Evolutionary conservation across 2,329 filamentous ascomycete species (phyloP), one percentile per base, ranked within the genome.

Genomic region (Fusarium brachygibbosum): DNA sequence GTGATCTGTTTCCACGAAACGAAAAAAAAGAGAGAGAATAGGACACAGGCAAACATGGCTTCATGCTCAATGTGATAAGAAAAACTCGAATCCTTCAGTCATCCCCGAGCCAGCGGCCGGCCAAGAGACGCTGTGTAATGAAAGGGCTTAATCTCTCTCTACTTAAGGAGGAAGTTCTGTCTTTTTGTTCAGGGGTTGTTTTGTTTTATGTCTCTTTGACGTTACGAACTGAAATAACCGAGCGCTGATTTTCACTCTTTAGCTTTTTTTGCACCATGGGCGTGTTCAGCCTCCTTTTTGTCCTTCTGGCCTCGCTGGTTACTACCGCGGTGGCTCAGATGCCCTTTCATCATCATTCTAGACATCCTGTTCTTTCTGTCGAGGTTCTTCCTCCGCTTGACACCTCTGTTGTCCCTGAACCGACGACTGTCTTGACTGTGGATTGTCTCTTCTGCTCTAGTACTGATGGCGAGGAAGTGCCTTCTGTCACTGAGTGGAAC

Each of bases 221-320:
- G 23, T 25, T 25, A 45, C 52, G 21, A 67, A 31, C 53, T 44
- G 42, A 53, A 53, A 57, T 34, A 46, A 66, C 40, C 41, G 52
- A 63, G 55, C 34, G n/a, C 55, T 17, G 38, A 69, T 69, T 63
- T 69, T 63, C 64, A 71, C 40, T 71, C 64, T 66, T 63, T 62
- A 29, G n/a, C 13, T 29, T 28, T 40, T 17, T 52, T 28, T 56
- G 52, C 42, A 73, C 8, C 52, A 74, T 74, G 72, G 63, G 63
- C 50, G 61, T 66, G 34, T 58, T 57, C 8, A 69, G 38, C 56
- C 46, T 64, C 25, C 16, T 70, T 17, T 23, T 67, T 37, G 50
- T 56, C 19, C 44, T 74, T 49, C 55, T 72, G 37, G 55, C 50
- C n/a, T 32, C 50, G 50, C 44, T 59, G 46, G 23, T 55, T 19